phyloP scores from a whole-genome alignment of 805 yeast species.

The Candida xiaguanensis region DNA sequence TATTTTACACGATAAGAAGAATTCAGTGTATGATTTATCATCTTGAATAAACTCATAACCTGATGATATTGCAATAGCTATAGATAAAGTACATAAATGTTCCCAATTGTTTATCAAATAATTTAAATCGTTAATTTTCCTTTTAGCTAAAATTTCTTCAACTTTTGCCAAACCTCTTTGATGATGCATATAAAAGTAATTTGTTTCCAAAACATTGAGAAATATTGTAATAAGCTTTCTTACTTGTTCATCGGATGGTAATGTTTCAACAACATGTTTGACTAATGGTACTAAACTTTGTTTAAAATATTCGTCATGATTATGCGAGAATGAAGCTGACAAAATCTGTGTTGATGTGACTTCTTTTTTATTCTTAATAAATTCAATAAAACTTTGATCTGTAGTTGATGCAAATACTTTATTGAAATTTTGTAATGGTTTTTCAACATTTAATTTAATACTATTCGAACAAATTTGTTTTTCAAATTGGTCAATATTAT shows the following conservation, averaged over 20 bases:
- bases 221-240: conserved; percentile 10
- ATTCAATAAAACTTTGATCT: conserved; percentile 15
- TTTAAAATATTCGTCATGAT: conserved; percentile 6
- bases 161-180: conserved; percentile 6
- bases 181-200: conserved; percentile 15
- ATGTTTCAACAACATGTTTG: conserved; percentile 10
- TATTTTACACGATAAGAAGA: conserved; percentile 7
- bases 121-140: conserved; percentile 7
- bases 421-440: conserved; percentile 5
- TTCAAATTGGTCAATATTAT: conserved; percentile 12
- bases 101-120: conserved; percentile 13
- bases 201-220: conserved; percentile 15
- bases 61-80: conserved; percentile 13
- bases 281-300: conserved; percentile 8
- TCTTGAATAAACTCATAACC: conserved; percentile 14
- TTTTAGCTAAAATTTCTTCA: conserved; percentile 7
- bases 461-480: conserved; percentile 9
- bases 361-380: conserved; percentile 10
- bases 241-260: conserved; percentile 12
- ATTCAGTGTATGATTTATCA: conserved; percentile 5
- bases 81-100: conserved; percentile 9
- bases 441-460: neutral
- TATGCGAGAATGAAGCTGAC: conserved; percentile 7
- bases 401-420: conserved; percentile 13
- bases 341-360: neutral